Conservation (phyloP, 2,329 filamentous ascomycete genomes). For the Paraconiothyrium brasiliense region DNA sequence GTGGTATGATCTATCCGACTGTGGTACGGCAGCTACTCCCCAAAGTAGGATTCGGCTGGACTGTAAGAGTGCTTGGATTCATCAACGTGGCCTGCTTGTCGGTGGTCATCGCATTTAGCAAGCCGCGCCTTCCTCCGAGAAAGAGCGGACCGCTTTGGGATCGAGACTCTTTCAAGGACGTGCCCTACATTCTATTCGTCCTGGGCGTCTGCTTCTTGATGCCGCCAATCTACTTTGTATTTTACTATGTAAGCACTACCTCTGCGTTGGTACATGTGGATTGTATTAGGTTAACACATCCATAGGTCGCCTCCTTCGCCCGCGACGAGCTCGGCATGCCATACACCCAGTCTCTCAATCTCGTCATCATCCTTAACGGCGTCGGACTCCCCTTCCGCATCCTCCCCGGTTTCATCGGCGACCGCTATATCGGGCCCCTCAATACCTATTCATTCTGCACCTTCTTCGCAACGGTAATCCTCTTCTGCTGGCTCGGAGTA, state of each 20-base stretch:
- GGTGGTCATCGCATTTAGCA: conserved; percentile 52
- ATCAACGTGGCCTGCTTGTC: conserved; percentile 51
- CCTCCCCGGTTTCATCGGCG: conserved; percentile 64
- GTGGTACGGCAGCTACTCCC: conserved; percentile 61
- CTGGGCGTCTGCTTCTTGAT: conserved; percentile 59
- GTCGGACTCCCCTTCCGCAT: conserved; percentile 64
- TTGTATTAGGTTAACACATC: neutral
- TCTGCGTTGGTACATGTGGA: neutral
- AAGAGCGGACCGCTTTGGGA: conserved; percentile 64
- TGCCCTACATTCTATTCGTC: conserved; percentile 62
- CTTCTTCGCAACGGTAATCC: conserved; percentile 52
- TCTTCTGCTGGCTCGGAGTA: conserved; percentile 69
- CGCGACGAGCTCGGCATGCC: conserved; percentile 56
- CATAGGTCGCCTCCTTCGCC: conserved; percentile 50
- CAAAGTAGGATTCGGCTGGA: conserved; percentile 43
- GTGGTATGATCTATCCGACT: conserved; percentile 70
- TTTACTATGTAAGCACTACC: conserved; percentile 46
- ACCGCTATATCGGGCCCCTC: conserved; percentile 64
- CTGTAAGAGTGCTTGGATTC: conserved; percentile 55
- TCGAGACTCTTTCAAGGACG: conserved; percentile 65
- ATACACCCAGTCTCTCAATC: conserved; percentile 60
- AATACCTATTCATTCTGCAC: conserved; percentile 67
- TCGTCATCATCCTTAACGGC: conserved; percentile 67
- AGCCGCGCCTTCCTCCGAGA: conserved; percentile 59
- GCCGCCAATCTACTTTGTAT: conserved; percentile 65